These are phyloP conservation scores for Sarcocystis neurona DNA, from an alignment of 169 alveolate species.

Conservation along the genomic window DNA sequence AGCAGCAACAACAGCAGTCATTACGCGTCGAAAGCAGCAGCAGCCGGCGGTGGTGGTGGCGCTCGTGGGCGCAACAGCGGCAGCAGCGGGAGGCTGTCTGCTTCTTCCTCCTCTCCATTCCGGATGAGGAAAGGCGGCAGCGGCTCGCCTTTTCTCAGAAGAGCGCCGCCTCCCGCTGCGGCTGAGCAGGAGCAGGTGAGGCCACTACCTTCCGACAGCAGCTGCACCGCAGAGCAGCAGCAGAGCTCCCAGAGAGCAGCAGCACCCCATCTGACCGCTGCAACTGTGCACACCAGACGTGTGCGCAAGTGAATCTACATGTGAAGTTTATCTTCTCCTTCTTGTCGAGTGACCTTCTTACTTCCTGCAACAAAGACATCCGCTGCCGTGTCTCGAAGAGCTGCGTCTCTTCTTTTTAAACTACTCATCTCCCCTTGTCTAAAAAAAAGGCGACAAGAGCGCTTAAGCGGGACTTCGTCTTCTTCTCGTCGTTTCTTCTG, in stretches of 20 bases:
- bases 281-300: no score
- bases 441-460: no score
- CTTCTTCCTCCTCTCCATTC: neutral
- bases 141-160: neutral
- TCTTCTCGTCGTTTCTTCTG: no score
- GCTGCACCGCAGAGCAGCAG: no score
- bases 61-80: neutral
- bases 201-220: neutral
- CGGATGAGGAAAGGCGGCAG: neutral
- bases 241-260: no score
- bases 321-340: no score
- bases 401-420: no score
- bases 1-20: neutral
- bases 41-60: neutral
- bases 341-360: no score
- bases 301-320: no score
- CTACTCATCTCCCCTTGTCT: no score
- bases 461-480: no score
- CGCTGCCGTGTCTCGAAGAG: neutral
- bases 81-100: neutral
- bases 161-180: neutral
- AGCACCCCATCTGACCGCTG: no score
- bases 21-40: neutral
- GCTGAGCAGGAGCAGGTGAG: neutral
- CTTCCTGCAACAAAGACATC: neutral